A percentile compares a stretch with the other conserved stretches of the same genome.
Conservation (phyloP, 108 stramenopile species). For the Fragilaria crotonensis region DNA sequence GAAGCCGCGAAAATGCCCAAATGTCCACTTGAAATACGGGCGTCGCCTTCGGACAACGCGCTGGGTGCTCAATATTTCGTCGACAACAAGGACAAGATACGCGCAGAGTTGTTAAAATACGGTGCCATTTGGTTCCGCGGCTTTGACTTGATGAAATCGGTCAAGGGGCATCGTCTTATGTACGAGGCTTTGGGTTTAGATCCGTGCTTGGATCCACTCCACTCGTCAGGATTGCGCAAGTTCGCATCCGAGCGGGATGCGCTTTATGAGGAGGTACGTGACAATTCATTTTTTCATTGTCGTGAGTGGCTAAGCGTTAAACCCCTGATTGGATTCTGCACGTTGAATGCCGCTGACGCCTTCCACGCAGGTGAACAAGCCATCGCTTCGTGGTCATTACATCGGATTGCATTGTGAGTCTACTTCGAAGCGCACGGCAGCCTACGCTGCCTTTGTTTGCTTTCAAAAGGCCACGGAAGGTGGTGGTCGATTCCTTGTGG, state of each 20-base stretch:
- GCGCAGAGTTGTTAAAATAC: slow-evolving; percentile 55
- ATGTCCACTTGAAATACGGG: slow-evolving; percentile 64
- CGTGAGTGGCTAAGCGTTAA: not conserved
- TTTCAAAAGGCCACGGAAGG: slow-evolving; percentile 86
- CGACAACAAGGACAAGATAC: slow-evolving; percentile 56
- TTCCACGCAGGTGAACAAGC: slow-evolving; percentile 90
- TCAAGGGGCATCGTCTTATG: slow-evolving; percentile 68
- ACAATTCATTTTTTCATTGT: not conserved
- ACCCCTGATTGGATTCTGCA: not conserved
- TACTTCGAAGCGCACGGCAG: slow-evolving; percentile 87
- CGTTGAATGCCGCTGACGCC: not conserved
- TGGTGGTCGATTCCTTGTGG: slow-evolving; percentile 84
- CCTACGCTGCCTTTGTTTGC: slow-evolving; percentile 87
- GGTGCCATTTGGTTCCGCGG: slow-evolving; percentile 86
- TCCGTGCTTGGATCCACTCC: slow-evolving; percentile 87
- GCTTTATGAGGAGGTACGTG: slow-evolving; percentile 81
- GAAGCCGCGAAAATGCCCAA: slow-evolving; percentile 38
- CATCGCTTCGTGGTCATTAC: slow-evolving; percentile 75
- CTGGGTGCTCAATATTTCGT: slow-evolving; percentile 59
- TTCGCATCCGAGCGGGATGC: slow-evolving; percentile 87
- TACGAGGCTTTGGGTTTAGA: slow-evolving; percentile 75
- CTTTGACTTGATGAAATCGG: slow-evolving; percentile 75
- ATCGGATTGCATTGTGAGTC: slow-evolving; percentile 87
- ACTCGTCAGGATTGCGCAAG: slow-evolving; percentile 81
- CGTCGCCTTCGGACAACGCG: slow-evolving; percentile 48